Conservation (phyloP, 495 filamentous ascomycete genomes). For the Aspergillus ellipticus region DNA sequence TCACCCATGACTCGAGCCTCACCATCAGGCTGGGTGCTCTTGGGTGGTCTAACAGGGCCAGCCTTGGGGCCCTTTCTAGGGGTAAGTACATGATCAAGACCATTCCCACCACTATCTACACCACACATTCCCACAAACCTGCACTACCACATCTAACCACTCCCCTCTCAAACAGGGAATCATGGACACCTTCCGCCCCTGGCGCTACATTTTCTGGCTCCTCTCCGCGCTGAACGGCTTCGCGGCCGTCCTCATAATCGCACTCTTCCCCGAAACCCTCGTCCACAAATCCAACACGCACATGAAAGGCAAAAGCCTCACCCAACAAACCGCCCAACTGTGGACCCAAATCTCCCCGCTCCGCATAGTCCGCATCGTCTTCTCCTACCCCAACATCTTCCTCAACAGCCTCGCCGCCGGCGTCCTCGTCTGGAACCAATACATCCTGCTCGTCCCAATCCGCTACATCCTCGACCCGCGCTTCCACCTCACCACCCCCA, state of each 20-base stretch:
- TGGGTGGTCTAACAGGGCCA: constrained; percentile 66
- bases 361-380: constrained; percentile 41
- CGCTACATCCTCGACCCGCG: constrained; percentile 71
- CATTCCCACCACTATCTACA: neutral
- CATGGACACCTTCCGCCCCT: constrained; percentile 65
- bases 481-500: constrained; percentile 63
- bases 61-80: constrained; percentile 66
- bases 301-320: constrained; percentile 43
- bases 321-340: constrained; percentile 48
- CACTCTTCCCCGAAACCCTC: constrained; percentile 68
- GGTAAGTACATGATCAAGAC: constrained; percentile 16
- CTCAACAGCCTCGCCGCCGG: constrained; percentile 56
- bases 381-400: constrained; percentile 64
- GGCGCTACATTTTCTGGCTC: constrained; percentile 71
- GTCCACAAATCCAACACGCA: constrained; percentile 55
- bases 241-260: constrained; percentile 55
- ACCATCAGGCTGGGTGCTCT: constrained; percentile 66
- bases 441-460: constrained; percentile 67
- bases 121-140: no score
- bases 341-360: constrained; percentile 60
- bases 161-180: constrained; percentile 40
- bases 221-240: constrained; percentile 60
- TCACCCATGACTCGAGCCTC: constrained; percentile 63
- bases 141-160: constrained; percentile 3
- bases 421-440: constrained; percentile 70